Base-by-base conservation (phyloP, 2,329 filamentous ascomycete genomes). In the Epicoccum nigrum region DNA sequence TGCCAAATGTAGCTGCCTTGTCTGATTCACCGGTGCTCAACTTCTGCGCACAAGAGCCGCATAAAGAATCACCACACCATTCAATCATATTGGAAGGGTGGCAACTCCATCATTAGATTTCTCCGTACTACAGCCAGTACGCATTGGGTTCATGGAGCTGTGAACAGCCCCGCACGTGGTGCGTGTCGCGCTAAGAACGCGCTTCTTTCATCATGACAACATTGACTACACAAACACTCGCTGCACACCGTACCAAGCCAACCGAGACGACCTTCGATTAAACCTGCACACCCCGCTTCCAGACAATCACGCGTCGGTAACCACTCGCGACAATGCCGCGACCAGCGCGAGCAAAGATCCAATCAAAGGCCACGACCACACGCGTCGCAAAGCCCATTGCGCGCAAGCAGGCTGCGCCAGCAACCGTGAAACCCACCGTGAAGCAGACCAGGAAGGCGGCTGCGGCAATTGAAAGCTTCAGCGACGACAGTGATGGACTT, bases 401-500 rank as follows among this genome's bases (percentile, higher is more conserved):
- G 32, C 56, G 48, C 54, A 64, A 67, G 35, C 53, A 55, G 45
- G 38, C 46, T 35, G 39, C 47, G 40, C 54, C 64, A 53, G 35
- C 58, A 48, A 25, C 40, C 35, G 35, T 52, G 23, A 58, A 66
- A 54, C 31, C 60, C 12, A 48, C 56, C n/a, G 38, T 62, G 53
- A 51, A 59, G 21, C 51, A 54, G 27, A 53, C 54, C 20, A 56
- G 32, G n/a, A 60, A 59, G 17, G 42, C 45, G 12, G 45, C 38
- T 6, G 55, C 67, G 19, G 44, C 51, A 17, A 32, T 55, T 19
- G 56, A 66, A 12, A 63, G 50, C 42, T 60, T 68, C 56, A 72
- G 71, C 52, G 69, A 73, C 32, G 73, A 74, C 45, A 71, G 68
- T 51, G 69, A 74, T 61, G 68, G 70, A 3, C 59, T 74, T 9